Evolutionary conservation across 2,329 filamentous ascomycete species (phyloP).

Genomic region (Aureobasidium sp.): DNA sequence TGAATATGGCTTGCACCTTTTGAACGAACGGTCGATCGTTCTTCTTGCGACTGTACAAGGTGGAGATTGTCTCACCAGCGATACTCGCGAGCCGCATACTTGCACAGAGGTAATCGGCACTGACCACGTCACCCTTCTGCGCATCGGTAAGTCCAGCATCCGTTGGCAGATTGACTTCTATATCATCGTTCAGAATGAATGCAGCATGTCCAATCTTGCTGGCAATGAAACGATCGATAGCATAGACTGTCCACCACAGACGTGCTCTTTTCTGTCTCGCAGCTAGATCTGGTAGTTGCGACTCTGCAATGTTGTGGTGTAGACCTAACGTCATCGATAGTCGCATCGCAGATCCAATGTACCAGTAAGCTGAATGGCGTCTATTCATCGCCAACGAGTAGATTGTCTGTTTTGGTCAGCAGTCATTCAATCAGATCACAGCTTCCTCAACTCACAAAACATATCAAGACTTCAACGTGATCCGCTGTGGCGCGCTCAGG

Average conservation of each 20-base stretch:
- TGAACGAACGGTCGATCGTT: conserved; percentile 26
- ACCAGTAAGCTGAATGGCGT: conserved; percentile 1
- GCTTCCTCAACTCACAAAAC: conserved; percentile 30
- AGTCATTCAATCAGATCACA: background rate
- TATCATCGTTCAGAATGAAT: conserved; percentile 28
- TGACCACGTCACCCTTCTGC: conserved; percentile 28
- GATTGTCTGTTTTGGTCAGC: background rate
- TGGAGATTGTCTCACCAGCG: conserved; percentile 24
- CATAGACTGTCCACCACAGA: conserved; percentile 3
- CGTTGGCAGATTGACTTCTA: conserved; percentile 39
- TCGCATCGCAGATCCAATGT: conserved; percentile 10
- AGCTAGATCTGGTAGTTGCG: background rate
- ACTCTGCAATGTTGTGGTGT: conserved; percentile 7
- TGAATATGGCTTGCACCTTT: conserved; percentile 32
- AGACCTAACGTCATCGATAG: conserved; percentile 7
- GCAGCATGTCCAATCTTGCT: conserved; percentile 30
- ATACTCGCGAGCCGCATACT: conserved; percentile 35
- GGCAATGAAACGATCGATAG: conserved; percentile 27
- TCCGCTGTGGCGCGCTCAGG: conserved; percentile 40
- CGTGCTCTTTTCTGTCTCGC: conserved; percentile 5
- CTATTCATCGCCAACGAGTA: conserved; percentile 11
- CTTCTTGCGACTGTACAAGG: conserved; percentile 26
- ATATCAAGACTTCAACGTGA: conserved; percentile 37
- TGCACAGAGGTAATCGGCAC: conserved; percentile 33
- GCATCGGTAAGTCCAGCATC: conserved; percentile 27